Base-by-base conservation (phyloP, 2,329 filamentous ascomycete genomes). In the Aureobasidium sp. region DNA sequence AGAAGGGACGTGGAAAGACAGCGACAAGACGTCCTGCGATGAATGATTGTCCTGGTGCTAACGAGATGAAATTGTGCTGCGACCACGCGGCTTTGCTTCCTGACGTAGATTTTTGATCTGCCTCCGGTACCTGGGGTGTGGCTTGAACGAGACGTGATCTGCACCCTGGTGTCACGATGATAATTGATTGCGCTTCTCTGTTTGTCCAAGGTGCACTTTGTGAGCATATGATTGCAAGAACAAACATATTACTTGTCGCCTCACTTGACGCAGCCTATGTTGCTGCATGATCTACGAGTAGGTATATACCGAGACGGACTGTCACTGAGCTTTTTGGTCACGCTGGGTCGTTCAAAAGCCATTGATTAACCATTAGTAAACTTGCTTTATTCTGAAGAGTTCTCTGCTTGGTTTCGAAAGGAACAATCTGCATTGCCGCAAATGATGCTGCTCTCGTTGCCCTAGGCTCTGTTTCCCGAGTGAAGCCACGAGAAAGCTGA, bases 401-500 rank as follows among this genome's bases (percentile, higher is more conserved):
- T 5, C 36, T 39, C 49, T 50, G 16, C 32, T 2, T 34, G 30
- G 14, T 16, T 16, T 10, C 2, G 9, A 44, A 21, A 25, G 41
- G 13, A 25, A n/a, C 9, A 7, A 29, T 32, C 27, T 48, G 14
- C 27, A 48, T 45, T 14, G 42, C 14, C 45, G 45, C 45, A 32
- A 14, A n/a, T 48, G 45, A 14, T 48, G 14, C 30, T 32, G 45
- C 7, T 9, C 6, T 48, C 27, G 29, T 30, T 32, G 45, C 45
- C n/a, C 37, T 34, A 58, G 21, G 42, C n/a, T 25, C 45, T 58
- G 25, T 48, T 48, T 13, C 54, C 32, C 2, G 67, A 51, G 45
- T 89, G 93, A 79, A 97, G 87, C 92, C 92, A 97, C 13, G 89
- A 87, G 77, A 97, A 97, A 3, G 93, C 93, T 62, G 90, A 94